Percentiles rank a stretch among this genome's conserved stretches.
Conservation (phyloP, 2,329 filamentous ascomycete species). For the Septoria linicola region DNA sequence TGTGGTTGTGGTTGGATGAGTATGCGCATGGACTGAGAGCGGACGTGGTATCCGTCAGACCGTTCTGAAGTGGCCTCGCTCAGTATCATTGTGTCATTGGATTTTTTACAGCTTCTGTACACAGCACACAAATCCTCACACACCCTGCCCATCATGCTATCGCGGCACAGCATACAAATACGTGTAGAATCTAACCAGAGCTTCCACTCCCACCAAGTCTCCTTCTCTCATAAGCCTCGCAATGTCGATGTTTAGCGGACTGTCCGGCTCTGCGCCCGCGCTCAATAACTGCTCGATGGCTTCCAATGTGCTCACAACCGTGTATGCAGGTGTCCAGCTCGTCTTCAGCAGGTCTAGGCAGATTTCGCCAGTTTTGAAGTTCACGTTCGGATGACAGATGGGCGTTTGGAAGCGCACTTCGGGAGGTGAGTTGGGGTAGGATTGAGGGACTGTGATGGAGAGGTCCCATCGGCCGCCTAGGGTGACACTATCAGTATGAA, state of each 20-base stretch:
- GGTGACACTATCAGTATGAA: not conserved
- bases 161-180: conserved; percentile 45
- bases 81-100: not conserved
- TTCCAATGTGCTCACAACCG: conserved; percentile 70
- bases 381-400: conserved; percentile 80
- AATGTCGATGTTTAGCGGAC: conserved; percentile 75
- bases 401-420: conserved; percentile 77
- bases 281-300: conserved; percentile 69
- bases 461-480: conserved; percentile 79
- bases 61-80: no score
- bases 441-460: conserved; percentile 68
- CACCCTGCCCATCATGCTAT: conserved; percentile 1
- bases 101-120: not conserved
- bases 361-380: conserved; percentile 77
- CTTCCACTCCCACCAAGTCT: conserved; percentile 66
- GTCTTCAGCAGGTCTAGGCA: conserved; percentile 81
- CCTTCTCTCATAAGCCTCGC: conserved; percentile 68
- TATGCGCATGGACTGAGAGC: not conserved
- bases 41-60: no score
- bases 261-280: conserved; percentile 63
- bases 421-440: conserved; percentile 78
- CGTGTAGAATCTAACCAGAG: conserved; percentile 71
- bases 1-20: no score
- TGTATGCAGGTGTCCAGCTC: conserved; percentile 83
- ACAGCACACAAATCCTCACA: not conserved